These are phyloP conservation scores for Aspergillus sergii DNA, from an alignment of 2,329 filamentous ascomycete species.

Conservation along the genomic window DNA sequence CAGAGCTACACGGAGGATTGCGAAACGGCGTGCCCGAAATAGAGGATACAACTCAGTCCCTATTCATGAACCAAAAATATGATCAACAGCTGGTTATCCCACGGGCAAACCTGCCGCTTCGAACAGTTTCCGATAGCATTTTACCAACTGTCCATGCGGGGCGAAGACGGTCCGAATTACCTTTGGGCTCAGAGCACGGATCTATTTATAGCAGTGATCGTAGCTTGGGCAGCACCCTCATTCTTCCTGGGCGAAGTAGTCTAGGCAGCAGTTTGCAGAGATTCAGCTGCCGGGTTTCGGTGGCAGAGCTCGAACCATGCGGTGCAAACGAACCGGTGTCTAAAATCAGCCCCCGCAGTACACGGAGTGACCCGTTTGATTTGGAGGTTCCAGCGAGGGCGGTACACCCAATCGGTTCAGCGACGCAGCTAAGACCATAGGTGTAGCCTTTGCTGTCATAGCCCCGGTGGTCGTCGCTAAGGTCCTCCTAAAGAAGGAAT, in stretches of 20 bases:
- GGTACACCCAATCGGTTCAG: conserved; percentile 24
- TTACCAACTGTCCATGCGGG: neutral
- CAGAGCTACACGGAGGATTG: conserved; percentile 3
- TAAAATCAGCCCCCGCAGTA: conserved; percentile 22
- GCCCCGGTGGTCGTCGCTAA: neutral
- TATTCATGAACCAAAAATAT: conserved; percentile 10
- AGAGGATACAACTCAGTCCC: neutral
- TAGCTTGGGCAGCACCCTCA: conserved; percentile 32
- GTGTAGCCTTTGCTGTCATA: conserved; percentile 2
- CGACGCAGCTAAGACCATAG: conserved; percentile 5
- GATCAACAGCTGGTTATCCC: neutral
- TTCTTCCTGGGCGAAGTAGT: conserved; percentile 31
- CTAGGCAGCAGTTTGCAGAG: conserved; percentile 22
- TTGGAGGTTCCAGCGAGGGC: conserved; percentile 37
- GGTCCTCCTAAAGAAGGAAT: too few species aligned
- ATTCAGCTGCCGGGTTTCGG: conserved; percentile 18
- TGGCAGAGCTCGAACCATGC: conserved; percentile 7
- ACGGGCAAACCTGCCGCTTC: neutral
- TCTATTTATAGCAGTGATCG: conserved; percentile 22
- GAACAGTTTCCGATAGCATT: conserved; percentile 7
- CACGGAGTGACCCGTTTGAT: conserved; percentile 40
- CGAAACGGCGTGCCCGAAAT: conserved; percentile 1
- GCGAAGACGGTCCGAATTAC: neutral
- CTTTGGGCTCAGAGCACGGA: conserved; percentile 1
- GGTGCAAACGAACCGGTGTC: conserved; percentile 7